Percentiles rank a stretch among this genome's conserved stretches.
phyloP scores from a whole-genome alignment of 306 rosid genomes.

The Acacia crassicarpa region DNA sequence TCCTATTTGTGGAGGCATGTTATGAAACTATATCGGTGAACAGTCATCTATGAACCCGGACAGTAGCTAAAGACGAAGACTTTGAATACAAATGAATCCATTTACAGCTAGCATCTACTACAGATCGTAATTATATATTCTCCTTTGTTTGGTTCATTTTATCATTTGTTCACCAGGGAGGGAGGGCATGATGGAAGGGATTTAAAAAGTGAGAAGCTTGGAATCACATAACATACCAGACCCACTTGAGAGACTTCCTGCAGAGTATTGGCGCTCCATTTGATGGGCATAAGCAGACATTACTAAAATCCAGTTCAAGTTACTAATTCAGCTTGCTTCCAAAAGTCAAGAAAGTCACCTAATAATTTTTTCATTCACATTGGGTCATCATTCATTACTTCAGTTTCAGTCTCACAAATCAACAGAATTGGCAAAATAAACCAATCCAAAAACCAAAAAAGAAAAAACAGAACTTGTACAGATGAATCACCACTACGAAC shows the following conservation, averaged over 20 bases:
- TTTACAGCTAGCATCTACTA: not conserved
- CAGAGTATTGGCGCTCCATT: slow-evolving; percentile 65
- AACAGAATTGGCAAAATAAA: no score
- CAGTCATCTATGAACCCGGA: not conserved
- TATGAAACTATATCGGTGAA: not conserved
- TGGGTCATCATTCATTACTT: slow-evolving; percentile 19
- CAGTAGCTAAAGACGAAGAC: slow-evolving; percentile 9
- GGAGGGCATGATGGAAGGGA: not conserved
- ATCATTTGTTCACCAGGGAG: not conserved
- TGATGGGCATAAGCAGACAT: slow-evolving; percentile 72
- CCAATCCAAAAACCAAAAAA: not conserved
- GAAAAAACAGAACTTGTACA: not conserved
- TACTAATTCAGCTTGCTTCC: slow-evolving; percentile 35
- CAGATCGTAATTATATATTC: not conserved
- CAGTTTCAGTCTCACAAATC: slow-evolving; percentile 21
- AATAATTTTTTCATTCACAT: slow-evolving; percentile 29
- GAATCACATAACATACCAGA: slow-evolving; percentile 51
- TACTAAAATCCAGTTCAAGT: slow-evolving; percentile 31
- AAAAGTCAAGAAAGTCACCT: slow-evolving; percentile 40
- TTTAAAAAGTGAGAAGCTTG: slow-evolving; percentile 10
- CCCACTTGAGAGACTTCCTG: slow-evolving; percentile 47
- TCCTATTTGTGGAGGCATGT: not conserved
- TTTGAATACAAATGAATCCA: not conserved
- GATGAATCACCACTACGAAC: not conserved
- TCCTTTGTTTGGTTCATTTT: not conserved